phyloP scores from a whole-genome alignment of 2,329 filamentous ascomycete genomes.

The Botryosphaeria dothidea region DNA sequence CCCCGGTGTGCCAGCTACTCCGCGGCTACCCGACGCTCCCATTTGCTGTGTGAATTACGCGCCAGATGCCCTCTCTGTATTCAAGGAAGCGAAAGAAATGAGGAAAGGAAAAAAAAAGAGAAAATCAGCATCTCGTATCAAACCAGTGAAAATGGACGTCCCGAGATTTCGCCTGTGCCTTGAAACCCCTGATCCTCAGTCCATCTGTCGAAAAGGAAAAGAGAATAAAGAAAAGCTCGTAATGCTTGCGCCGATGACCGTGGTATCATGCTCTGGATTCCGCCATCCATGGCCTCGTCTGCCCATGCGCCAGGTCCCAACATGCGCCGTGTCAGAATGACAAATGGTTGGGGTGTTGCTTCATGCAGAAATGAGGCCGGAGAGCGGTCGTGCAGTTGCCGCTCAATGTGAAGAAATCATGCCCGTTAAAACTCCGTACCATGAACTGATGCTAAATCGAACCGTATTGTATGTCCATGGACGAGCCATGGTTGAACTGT shows the following conservation, averaged over 20 bases:
- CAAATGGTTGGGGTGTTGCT: constrained; percentile 17
- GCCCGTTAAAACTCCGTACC: constrained; percentile 18
- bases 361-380: constrained; percentile 10
- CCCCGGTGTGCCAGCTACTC: background rate
- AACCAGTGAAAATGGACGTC: background rate
- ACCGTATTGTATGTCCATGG: background rate
- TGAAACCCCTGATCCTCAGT: background rate
- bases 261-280: constrained; percentile 19
- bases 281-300: constrained; percentile 11
- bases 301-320: constrained; percentile 17
- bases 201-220: background rate
- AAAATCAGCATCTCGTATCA: background rate
- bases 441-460: constrained; percentile 8
- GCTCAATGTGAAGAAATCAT: constrained; percentile 7
- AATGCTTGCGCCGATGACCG: constrained; percentile 18
- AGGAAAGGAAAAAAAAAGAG: background rate
- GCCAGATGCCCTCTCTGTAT: background rate
- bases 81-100: background rate
- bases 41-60: background rate
- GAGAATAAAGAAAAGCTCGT: background rate
- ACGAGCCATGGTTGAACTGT: background rate
- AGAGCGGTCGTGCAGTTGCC: constrained; percentile 4
- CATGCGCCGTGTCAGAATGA: constrained; percentile 16
- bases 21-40: background rate
- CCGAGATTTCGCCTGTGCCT: background rate